Evolutionary conservation across 768 basidiomycete species (phyloP).

Genomic region (Tulasnella sp.): DNA sequence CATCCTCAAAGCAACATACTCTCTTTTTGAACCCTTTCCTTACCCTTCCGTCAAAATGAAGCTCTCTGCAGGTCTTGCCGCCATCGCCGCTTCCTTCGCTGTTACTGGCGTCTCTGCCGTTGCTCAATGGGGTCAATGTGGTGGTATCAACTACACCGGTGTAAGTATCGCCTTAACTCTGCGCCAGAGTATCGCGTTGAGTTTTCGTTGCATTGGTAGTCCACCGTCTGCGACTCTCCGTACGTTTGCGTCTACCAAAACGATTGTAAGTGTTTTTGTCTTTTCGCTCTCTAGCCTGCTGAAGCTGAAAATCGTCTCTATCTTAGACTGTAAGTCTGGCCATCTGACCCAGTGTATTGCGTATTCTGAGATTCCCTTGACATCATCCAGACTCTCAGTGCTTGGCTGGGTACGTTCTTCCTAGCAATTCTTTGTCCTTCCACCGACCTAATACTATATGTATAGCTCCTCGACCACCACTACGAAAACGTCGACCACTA

Average conservation of each 20-base stretch:
- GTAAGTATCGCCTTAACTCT: neutral
- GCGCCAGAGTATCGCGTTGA: neutral
- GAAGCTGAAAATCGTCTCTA: neutral
- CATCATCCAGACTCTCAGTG: neutral
- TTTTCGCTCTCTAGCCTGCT: neutral
- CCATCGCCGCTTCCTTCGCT: neutral
- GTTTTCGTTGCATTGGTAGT: neutral
- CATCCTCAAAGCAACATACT: neutral
- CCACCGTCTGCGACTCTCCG: conserved; percentile 36
- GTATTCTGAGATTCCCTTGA: neutral
- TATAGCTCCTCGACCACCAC: conserved; percentile 21
- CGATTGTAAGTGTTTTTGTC: conserved; percentile 22
- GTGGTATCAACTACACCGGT: conserved; percentile 28
- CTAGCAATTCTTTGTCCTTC: conserved; percentile 22
- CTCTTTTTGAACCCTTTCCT: neutral
- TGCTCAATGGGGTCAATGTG: neutral
- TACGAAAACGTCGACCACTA: conserved; percentile 20
- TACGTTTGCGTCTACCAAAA: conserved; percentile 33
- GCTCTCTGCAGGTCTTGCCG: conserved; percentile 4
- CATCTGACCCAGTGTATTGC: neutral
- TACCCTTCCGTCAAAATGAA: neutral
- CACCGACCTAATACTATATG: conserved; percentile 11
- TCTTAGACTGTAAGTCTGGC: neutral
- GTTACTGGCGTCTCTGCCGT: conserved; percentile 3
- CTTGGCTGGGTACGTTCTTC: conserved; percentile 18